Base-by-base conservation (phyloP, 2,329 filamentous ascomycete genomes). In the Chaetomiaceae sp. region DNA sequence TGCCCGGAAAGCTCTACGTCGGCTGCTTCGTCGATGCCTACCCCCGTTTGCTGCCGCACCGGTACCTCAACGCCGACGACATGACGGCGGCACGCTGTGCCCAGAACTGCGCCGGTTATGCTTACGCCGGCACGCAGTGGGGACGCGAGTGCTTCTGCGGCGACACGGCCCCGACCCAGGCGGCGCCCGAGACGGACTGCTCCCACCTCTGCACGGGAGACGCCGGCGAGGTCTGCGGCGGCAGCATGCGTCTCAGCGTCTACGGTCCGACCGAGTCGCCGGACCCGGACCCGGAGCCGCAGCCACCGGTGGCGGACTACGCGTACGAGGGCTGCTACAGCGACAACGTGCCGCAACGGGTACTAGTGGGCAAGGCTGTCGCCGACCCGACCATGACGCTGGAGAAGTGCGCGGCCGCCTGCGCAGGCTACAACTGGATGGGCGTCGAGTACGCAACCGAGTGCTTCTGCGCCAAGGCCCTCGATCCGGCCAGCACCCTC, bases 181-280 rank as follows among this genome's bases (percentile, higher is more conserved):
- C 1, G 9, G 64, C 64, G 14, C 52, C 61, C 16, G 51, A 66
- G 20, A 51, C 61, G 20, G 66, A 71, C 18, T 69, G 69, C 54
- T 66, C 65, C 46, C 66, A 69, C 58, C 40, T 63, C 21, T 71
- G 68, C 58, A 61, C 63, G 3, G 68, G 68, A 23, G 62, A 70
- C 34, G 29, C 58, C 1, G 64, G 61, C 14, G 62, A 69, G 56
- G 68, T 67, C 55, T 71, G 68, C 49, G 68, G 68, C 16, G 66
- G 61, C 5, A 61, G 66, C 7, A 64, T 60, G 49, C 50, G 59
- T 18, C 56, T 65, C 6, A 56, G 58, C 18, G 54, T 64, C 42
- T 65, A 62, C 44, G 55, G 21, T 46, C 55, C 30, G 30, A 33
- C 30, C 4, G 30, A 33, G 30, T 32, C 52, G 52, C 42, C 58